Evolutionary conservation across 2,329 filamentous ascomycete species (phyloP), one percentile per base, ranked within the genome.

Genomic region (Fusarium sp.): DNA sequence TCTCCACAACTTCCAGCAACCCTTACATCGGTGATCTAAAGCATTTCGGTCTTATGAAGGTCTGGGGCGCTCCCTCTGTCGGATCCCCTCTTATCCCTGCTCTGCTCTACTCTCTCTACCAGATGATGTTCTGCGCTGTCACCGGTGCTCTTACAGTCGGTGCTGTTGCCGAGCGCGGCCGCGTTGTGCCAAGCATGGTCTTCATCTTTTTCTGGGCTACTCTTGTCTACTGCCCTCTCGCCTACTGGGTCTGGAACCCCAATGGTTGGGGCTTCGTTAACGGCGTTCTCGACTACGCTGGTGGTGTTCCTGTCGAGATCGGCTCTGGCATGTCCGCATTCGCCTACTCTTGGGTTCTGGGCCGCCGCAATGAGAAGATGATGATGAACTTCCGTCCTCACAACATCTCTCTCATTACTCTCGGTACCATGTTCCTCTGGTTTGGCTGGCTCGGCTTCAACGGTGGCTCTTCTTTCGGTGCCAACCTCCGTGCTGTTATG

Each of bases 381-480:
- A 98, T 98, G 94, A 90, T 98, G 84, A 98, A 98, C 89, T 98
- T 98, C 90, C 94, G 96, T 76, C 96, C 96, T 24, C 96, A 99
- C 88, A 99, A 99, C 86, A 96, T 98, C 75, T 97, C 95, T 11
- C 90, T 98, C 79, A 97, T 99, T 84, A 95, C 96, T 2, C 92
- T 98, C 77, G 96, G 96, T 72, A 98, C 96, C 7, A 90, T 97
- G 74, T 90, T 99, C 78, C 94, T 99, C 63, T 98, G 95, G 95
- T 98, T 98, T 79, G 96, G 96, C 79, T 99, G 96, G 96, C 88
- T 99, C 73, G 96, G 95, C 61, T 99, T 99, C 90, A 99, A 99
- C 87, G 96, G 95, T 78, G 96, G 96, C 73, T 98, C 95, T 30
- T 87, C 95, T 42, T 97, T 98, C 77, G 95, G 95, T 76, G 94